A percentile compares a stretch with the other conserved stretches of the same genome.
Conservation (phyloP, 1,284 basidiomycete genomes). For the Irpex sp. region DNA sequence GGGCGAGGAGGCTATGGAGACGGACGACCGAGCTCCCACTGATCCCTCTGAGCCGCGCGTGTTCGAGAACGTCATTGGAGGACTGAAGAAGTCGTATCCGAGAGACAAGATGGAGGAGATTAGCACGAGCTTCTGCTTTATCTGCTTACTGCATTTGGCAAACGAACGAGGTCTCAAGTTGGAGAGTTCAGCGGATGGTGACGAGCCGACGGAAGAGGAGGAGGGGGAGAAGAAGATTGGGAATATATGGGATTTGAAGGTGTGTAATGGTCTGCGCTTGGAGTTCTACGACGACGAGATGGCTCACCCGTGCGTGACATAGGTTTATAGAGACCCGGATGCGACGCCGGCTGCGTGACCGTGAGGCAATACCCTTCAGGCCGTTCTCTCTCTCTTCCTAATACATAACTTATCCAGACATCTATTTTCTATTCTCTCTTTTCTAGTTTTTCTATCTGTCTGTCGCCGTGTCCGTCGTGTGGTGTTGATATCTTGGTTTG, state of each 20-base stretch:
- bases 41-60: conserved; percentile 76
- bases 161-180: conserved; percentile 94
- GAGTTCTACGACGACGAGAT: too few species aligned
- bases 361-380: neutral
- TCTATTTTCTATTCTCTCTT: too few species aligned
- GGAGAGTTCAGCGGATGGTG: conserved; percentile 57
- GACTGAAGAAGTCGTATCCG: conserved; percentile 87
- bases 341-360: conserved; percentile 61
- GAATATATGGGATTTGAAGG: conserved; percentile 84
- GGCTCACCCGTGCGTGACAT: neutral
- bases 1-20: conserved; percentile 53
- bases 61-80: conserved; percentile 89
- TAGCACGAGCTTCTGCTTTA: conserved; percentile 99
- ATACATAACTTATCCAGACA: too few species aligned
- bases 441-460: too few species aligned
- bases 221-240: conserved; percentile 61
- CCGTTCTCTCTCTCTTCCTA: too few species aligned
- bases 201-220: conserved; percentile 31
- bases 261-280: conserved; percentile 28
- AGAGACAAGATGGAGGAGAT: conserved; percentile 97
- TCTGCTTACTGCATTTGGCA: conserved; percentile 94
- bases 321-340: conserved; percentile 82
- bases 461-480: too few species aligned
- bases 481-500: too few species aligned
- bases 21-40: conserved; percentile 58